Evolutionary conservation across 2,329 filamentous ascomycete species (phyloP).

Genomic region (Beauveria sp.): DNA sequence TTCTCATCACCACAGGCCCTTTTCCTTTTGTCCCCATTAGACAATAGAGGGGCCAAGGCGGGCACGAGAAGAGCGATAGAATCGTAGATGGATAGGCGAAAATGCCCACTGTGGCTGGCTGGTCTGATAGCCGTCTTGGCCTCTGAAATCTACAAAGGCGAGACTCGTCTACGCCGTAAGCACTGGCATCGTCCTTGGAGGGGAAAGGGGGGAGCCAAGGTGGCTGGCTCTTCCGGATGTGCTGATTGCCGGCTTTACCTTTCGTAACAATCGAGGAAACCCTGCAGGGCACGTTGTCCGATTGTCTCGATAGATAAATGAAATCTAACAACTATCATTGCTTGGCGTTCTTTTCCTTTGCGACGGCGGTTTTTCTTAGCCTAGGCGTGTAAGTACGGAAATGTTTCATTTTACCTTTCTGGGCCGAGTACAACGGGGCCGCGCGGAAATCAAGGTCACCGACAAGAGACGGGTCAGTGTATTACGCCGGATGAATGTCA

Average conservation of each 20-base stretch:
- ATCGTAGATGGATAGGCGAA: not conserved
- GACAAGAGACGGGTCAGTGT: too few relatives aligned
- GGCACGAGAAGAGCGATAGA: not conserved
- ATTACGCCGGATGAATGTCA: not conserved
- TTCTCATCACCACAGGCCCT: not conserved
- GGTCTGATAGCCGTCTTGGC: conserved; percentile 2
- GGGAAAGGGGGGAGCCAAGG: not conserved
- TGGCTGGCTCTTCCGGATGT: not conserved
- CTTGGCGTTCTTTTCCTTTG: not conserved
- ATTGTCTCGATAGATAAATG: not conserved
- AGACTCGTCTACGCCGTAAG: not conserved
- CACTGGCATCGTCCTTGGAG: not conserved
- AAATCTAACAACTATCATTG: not conserved
- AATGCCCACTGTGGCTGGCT: conserved; percentile 4
- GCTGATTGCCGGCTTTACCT: not conserved
- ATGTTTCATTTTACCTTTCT: not conserved
- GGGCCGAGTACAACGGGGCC: too few relatives aligned
- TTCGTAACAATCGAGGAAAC: not conserved
- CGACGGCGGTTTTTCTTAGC: not conserved
- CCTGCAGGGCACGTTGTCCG: not conserved
- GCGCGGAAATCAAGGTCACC: too few relatives aligned
- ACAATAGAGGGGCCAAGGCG: not conserved
- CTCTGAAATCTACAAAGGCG: not conserved
- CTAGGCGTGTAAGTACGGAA: not conserved
- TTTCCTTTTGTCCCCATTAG: not conserved